These are phyloP conservation scores for Trypanosomatidae sp. DNA, from an alignment of 208 protist genomes.

Conservation along the genomic window DNA sequence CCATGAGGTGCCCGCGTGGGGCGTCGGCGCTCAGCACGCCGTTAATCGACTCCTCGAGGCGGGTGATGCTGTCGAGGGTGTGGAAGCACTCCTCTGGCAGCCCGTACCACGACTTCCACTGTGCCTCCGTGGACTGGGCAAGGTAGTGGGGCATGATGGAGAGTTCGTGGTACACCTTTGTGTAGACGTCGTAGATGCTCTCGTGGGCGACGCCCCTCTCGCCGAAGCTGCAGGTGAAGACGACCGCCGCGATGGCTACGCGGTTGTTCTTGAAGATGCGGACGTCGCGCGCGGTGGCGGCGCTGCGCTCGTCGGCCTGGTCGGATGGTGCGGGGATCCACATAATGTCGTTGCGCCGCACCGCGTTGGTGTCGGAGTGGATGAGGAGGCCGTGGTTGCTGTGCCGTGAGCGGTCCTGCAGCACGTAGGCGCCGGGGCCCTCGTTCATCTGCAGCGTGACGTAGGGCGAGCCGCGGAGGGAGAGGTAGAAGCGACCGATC, in stretches of 20 bases:
- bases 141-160: slow-evolving; percentile 53
- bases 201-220: slow-evolving; percentile 50
- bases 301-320: slow-evolving; percentile 25
- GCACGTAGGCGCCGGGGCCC: slow-evolving; percentile 76
- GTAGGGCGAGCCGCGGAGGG: slow-evolving; percentile 65
- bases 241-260: slow-evolving; percentile 75
- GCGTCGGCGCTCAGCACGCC: slow-evolving; percentile 37
- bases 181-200: slow-evolving; percentile 70
- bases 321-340: slow-evolving; percentile 62
- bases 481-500: slow-evolving; percentile 75
- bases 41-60: slow-evolving; percentile 80
- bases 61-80: slow-evolving; percentile 55
- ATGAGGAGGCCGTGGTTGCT: slow-evolving; percentile 82
- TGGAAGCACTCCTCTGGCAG: slow-evolving; percentile 69
- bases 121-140: slow-evolving; percentile 26
- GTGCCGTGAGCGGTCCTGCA: slow-evolving; percentile 73
- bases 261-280: slow-evolving; percentile 81
- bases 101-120: slow-evolving; percentile 75
- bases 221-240: slow-evolving; percentile 80
- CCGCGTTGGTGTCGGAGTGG: slow-evolving; percentile 46
- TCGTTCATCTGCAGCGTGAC: slow-evolving; percentile 81
- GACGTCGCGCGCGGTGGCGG: slow-evolving; percentile 32
- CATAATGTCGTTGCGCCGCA: slow-evolving; percentile 72
- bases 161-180: slow-evolving; percentile 14
- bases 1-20: slow-evolving; percentile 77